phyloP scores from a whole-genome alignment of 257 asterid genomes.

The Echites panduratus region DNA sequence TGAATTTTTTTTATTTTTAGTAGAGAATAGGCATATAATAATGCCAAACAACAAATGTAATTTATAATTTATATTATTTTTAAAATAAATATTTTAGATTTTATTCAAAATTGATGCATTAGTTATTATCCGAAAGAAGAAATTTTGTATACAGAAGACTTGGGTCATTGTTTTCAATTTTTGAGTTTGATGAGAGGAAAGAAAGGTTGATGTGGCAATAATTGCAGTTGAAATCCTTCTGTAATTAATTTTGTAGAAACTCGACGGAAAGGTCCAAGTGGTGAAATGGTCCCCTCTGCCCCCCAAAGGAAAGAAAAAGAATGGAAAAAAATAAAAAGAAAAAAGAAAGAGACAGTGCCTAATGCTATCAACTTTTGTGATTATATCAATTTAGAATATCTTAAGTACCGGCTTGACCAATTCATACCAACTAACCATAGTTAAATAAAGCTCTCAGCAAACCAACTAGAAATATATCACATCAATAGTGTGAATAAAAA shows the following conservation, averaged over 20 bases:
- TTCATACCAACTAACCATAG: conserved; percentile 21
- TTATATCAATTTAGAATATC: conserved; percentile 21
- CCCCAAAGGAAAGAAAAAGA: not conserved
- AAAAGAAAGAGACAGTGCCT: no score
- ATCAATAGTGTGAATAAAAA: no score
- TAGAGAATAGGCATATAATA: no score
- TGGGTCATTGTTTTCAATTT: not conserved
- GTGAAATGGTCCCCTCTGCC: conserved; percentile 32
- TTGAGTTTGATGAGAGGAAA: not conserved
- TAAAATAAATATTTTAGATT: no score
- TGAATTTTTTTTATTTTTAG: no score
- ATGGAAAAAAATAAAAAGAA: not conserved
- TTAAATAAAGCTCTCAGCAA: conserved; percentile 6
- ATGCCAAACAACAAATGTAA: no score
- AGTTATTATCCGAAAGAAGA: no score
- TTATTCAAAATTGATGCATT: no score
- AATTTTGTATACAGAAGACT: no score
- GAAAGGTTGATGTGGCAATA: not conserved
- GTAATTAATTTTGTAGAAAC: not conserved
- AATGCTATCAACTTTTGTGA: conserved; percentile 12
- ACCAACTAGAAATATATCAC: not conserved
- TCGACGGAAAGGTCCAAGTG: conserved; percentile 22
- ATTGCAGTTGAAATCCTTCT: not conserved
- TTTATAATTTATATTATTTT: no score
- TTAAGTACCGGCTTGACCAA: conserved; percentile 23